These are phyloP conservation scores for Tuber indicum DNA, from an alignment of 495 filamentous ascomycete species.

Conservation along the genomic window DNA sequence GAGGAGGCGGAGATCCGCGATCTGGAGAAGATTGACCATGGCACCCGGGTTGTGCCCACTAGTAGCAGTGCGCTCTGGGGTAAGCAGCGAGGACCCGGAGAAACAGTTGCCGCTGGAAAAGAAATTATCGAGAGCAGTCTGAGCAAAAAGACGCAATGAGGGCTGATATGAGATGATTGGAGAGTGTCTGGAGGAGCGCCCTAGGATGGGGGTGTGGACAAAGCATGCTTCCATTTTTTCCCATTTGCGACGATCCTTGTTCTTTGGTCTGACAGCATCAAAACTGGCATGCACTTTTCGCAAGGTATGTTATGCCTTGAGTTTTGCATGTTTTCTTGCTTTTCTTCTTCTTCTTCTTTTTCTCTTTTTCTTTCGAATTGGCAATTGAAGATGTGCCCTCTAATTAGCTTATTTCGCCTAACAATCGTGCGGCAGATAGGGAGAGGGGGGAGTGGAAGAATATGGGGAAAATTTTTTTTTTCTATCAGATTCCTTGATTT, in stretches of 20 bases:
- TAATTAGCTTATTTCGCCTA: neutral
- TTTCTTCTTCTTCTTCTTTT: neutral
- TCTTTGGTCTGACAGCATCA: neutral
- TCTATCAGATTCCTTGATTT: neutral
- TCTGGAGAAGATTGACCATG: constrained; percentile 24
- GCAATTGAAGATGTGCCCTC: neutral
- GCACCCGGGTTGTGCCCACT: constrained; percentile 45
- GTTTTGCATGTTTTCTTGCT: neutral
- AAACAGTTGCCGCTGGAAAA: constrained; percentile 56
- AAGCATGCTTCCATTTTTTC: neutral
- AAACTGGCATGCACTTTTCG: neutral
- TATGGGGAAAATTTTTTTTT: neutral
- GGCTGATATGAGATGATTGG: neutral
- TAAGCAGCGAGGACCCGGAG: constrained; percentile 57
- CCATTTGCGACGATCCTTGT: neutral
- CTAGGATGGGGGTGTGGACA: neutral
- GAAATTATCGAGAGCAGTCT: constrained; percentile 45
- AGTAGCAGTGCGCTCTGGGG: constrained; percentile 56
- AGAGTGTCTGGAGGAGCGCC: neutral
- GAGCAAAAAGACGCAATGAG: constrained; percentile 56
- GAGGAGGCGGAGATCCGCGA: constrained; percentile 41
- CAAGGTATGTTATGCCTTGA: neutral
- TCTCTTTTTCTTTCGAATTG: neutral
- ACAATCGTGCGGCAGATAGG: neutral
- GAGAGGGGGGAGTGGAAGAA: neutral